A percentile compares a stretch with the other conserved stretches of the same genome.
These are phyloP conservation scores for Pseudomassariella vexata DNA, from an alignment of 2,329 filamentous ascomycete species.

Conservation along the genomic window DNA sequence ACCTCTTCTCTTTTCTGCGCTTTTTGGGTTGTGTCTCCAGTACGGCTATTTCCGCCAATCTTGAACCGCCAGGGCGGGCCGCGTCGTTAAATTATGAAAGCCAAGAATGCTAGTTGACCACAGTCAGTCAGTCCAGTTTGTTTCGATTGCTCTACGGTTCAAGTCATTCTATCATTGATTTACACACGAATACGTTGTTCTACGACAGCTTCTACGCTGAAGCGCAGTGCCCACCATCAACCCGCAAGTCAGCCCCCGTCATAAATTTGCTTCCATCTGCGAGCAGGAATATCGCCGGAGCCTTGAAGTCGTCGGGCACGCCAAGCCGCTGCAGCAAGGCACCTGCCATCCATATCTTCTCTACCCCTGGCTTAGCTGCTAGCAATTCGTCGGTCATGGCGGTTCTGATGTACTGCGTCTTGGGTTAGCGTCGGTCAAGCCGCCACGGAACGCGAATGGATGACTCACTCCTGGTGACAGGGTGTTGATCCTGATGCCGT, in stretches of 20 bases:
- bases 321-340: slow-evolving; percentile 48
- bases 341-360: slow-evolving; percentile 47
- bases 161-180: too few species aligned
- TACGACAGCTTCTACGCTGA: slow-evolving; percentile 24
- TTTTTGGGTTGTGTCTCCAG: too few species aligned
- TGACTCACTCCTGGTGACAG: slow-evolving; percentile 60
- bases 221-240: slow-evolving; percentile 51
- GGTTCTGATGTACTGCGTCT: slow-evolving; percentile 43
- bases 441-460: slow-evolving; percentile 10
- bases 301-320: slow-evolving; percentile 51
- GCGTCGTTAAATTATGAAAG: too few species aligned
- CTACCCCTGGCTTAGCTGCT: slow-evolving; percentile 39
- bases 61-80: too few species aligned
- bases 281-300: slow-evolving; percentile 50
- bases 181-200: too few species aligned
- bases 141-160: too few species aligned
- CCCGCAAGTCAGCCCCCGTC: slow-evolving; percentile 49
- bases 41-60: too few species aligned
- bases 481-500: slow-evolving; percentile 61
- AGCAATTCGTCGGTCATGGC: slow-evolving; percentile 41
- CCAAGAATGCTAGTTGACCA: too few species aligned
- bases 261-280: slow-evolving; percentile 52
- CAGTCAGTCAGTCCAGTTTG: too few species aligned
- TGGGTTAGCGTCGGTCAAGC: slow-evolving; percentile 10
- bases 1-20: too few species aligned